Percentiles rank a stretch among this genome's conserved stretches.
Evolutionary conservation across 2,329 filamentous ascomycete genomes (phyloP).

Genomic region (Penicillium sp.): DNA sequence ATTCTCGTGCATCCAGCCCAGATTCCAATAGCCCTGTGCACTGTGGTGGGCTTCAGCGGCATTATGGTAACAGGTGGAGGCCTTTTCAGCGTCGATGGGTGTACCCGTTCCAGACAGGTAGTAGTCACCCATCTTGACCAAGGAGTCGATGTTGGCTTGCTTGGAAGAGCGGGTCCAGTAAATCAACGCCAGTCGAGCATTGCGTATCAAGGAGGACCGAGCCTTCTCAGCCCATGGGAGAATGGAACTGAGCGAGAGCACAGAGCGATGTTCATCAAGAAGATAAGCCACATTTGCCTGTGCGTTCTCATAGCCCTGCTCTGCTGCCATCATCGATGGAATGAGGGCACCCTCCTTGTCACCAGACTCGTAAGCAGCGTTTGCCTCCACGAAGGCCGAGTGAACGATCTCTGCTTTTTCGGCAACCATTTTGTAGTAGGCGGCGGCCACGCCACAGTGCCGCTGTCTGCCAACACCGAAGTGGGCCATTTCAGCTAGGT

Average conservation of each 20-base stretch:
- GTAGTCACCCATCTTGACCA: constrained; percentile 98
- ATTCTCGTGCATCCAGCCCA: constrained; percentile 99
- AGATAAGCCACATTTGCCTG: constrained; percentile 90
- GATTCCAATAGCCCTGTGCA: constrained; percentile 92
- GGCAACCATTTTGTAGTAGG: constrained; percentile 79
- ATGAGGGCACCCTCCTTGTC: constrained; percentile 79
- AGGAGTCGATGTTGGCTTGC: constrained; percentile 87
- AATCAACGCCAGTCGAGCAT: constrained; percentile 71
- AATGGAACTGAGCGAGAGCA: constrained; percentile 57
- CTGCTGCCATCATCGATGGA: constrained; percentile 80
- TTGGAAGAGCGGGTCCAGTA: constrained; percentile 95
- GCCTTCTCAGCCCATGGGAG: constrained; percentile 49
- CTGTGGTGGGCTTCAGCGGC: constrained; percentile 89
- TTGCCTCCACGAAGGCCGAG: constrained; percentile 79
- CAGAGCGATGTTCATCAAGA: constrained; percentile 70
- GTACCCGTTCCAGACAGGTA: constrained; percentile 82
- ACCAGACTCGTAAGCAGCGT: constrained; percentile 74
- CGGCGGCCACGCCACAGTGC: constrained; percentile 72
- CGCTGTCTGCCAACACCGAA: constrained; percentile 77
- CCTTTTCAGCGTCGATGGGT: constrained; percentile 72
- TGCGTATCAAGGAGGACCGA: constrained; percentile 51
- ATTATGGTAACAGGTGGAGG: constrained; percentile 86
- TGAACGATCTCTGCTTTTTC: constrained; percentile 71
- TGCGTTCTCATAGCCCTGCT: constrained; percentile 85
- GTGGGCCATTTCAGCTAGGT: constrained; percentile 82